These are phyloP conservation scores for Zygotorulaspora chibaensis DNA, from an alignment of 805 yeast species.

Conservation along the genomic window DNA sequence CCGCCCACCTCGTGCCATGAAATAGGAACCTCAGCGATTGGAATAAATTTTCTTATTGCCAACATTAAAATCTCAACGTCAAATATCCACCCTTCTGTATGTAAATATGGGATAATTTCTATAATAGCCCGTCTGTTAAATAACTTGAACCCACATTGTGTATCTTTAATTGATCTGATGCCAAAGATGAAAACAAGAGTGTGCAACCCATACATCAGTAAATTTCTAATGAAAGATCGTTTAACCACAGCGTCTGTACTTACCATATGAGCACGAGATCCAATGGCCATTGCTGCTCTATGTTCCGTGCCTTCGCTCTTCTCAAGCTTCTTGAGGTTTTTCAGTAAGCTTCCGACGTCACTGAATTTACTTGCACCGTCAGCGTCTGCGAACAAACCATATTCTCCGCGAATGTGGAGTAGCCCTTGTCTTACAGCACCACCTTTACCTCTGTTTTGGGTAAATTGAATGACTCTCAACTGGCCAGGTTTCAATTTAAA, in stretches of 20 bases:
- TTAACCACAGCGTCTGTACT: constrained; percentile 95
- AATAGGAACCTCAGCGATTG: constrained; percentile 74
- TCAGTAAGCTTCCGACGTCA: constrained; percentile 55
- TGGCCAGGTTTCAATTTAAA: constrained; percentile 51
- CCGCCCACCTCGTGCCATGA: constrained; percentile 98
- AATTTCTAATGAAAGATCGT: constrained; percentile 80
- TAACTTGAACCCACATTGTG: constrained; percentile 96
- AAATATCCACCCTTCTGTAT: constrained; percentile 97
- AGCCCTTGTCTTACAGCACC: constrained; percentile 97
- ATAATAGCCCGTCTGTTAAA: constrained; percentile 68
- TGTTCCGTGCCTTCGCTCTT: constrained; percentile 16
- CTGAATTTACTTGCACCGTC: constrained; percentile 89
- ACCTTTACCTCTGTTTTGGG: constrained; percentile 84
- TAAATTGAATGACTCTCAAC: constrained; percentile 66
- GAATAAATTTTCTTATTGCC: constrained; percentile 65
- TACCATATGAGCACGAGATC: constrained; percentile 96
- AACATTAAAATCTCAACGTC: constrained; percentile 88
- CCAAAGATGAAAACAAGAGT: constrained; percentile 84
- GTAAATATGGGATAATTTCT: constrained; percentile 80
- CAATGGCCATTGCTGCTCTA: constrained; percentile 67
- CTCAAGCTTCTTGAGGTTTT: constrained; percentile 36
- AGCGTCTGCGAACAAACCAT: constrained; percentile 88
- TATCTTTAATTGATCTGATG: constrained; percentile 78
- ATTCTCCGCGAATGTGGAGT: constrained; percentile 65
- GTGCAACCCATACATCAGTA: constrained; percentile 90